These are phyloP conservation scores for Huntiella bhutanensis DNA, from an alignment of 2,329 filamentous ascomycete species.

Conservation along the genomic window DNA sequence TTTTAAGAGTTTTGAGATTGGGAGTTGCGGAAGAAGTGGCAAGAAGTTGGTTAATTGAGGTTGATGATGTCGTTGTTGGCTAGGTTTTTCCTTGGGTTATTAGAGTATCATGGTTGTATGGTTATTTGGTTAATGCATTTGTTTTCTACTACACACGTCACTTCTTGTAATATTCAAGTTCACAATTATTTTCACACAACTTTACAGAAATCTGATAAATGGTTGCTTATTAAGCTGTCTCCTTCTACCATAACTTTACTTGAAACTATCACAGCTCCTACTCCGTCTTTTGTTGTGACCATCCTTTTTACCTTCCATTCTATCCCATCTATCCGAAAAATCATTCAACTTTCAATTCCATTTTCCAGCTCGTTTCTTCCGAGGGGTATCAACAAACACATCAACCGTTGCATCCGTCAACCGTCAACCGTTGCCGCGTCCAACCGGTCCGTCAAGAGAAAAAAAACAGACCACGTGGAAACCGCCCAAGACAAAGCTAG, in stretches of 20 bases:
- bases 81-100: constrained; percentile 12
- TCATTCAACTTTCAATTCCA: neutral
- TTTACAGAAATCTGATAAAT: neutral
- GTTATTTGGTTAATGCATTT: neutral
- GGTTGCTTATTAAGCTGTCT: neutral
- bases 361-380: neutral
- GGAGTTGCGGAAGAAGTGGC: constrained; percentile 59
- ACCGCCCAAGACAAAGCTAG: too few species aligned
- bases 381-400: too few species aligned
- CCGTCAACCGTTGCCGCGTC: too few species aligned
- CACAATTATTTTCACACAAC: neutral
- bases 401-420: too few species aligned
- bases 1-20: constrained; percentile 54
- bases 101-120: neutral
- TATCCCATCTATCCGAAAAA: constrained; percentile 1
- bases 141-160: neutral
- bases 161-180: neutral
- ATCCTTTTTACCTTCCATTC: constrained; percentile 1
- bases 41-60: constrained; percentile 47
- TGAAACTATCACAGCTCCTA: neutral
- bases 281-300: constrained; percentile 4
- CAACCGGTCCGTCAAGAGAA: too few species aligned
- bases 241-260: neutral
- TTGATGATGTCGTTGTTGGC: constrained; percentile 33
- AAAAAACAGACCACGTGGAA: too few species aligned